Base-by-base conservation (phyloP, 495 filamentous ascomycete genomes). In the Echria macrotheca region DNA sequence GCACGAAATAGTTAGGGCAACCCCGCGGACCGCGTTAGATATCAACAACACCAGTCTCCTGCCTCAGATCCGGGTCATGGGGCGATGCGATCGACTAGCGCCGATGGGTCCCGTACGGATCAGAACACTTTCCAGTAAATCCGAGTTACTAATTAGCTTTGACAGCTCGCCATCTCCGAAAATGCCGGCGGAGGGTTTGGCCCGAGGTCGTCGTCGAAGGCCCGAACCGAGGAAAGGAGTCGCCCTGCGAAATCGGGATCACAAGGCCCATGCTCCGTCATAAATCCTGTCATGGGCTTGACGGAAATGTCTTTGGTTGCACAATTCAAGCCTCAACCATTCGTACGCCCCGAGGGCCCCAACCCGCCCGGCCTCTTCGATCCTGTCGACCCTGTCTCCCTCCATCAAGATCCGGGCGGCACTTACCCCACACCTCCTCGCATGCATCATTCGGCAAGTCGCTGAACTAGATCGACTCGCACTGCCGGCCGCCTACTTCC, bases 1-100 rank as follows among this genome's bases (percentile, higher is more conserved):
- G 44, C 44, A 46, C 19, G 44, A 33, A 46, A 46, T 46, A 22
- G n/a, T 18, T 28, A 44, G 28, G 24, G 17, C 43, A 32, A n/a
- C 28, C 28, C 25, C 33, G 43, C 23, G 12, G 38, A 10, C 38
- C 18, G 36, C 36, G 14, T 21, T 41, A 41, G 38, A 7, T 21
- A 12, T 5, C 9, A 40, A 15, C 37, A 22, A 40, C 38, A 6
- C 38, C 17, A 1, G 5, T 24, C 38, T 21, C 18, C 38, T 12
- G 28, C 28, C 7, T 12, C n/a, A n/a, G n/a, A n/a, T n/a, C n/a
- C n/a, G n/a, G n/a, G n/a, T n/a, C n/a, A n/a, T n/a, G n/a, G n/a
- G n/a, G n/a, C n/a, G n/a, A n/a, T n/a, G n/a, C n/a, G n/a, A n/a
- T n/a, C n/a, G n/a, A n/a, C n/a, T n/a, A n/a, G n/a, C n/a, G n/a